Evolutionary conservation across 2,329 filamentous ascomycete species (phyloP).

Genomic region (Endothia cerciana): DNA sequence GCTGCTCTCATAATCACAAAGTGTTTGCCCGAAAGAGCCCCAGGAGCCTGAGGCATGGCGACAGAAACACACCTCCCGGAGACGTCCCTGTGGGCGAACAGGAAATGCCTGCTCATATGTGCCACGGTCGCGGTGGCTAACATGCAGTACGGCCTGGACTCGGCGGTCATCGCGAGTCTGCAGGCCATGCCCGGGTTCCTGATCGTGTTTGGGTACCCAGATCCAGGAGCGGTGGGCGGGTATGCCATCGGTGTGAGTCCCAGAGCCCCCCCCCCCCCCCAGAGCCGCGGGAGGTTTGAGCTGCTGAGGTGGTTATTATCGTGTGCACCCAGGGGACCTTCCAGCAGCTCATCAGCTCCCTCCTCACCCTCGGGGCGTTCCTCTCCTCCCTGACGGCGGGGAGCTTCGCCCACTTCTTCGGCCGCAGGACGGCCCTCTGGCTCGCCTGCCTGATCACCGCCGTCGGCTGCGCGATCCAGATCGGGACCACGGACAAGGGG

Average conservation of each 20-base stretch:
- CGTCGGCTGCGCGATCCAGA: slow-evolving; percentile 48
- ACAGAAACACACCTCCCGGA: slow-evolving; percentile 34
- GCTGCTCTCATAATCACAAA: no score
- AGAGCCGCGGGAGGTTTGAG: no score
- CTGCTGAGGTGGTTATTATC: no score
- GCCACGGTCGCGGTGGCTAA: slow-evolving; percentile 51
- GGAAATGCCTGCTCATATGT: slow-evolving; percentile 52
- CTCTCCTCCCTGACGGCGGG: slow-evolving; percentile 52
- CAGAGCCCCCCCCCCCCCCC: slow-evolving; percentile 15
- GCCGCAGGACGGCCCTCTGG: slow-evolving; percentile 51
- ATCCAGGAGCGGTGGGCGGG: slow-evolving; percentile 40
- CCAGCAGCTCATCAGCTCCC: slow-evolving; percentile 56
- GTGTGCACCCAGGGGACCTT: slow-evolving; percentile 51
- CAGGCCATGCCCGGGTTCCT: slow-evolving; percentile 57
- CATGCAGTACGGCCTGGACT: slow-evolving; percentile 58
- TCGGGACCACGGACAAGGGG: slow-evolving; percentile 44
- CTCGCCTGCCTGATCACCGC: slow-evolving; percentile 50
- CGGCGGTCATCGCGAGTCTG: slow-evolving; percentile 48
- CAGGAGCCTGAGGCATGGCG: not conserved
- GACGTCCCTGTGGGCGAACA: slow-evolving; percentile 44
- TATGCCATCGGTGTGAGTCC: slow-evolving; percentile 47
- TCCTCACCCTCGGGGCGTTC: slow-evolving; percentile 55
- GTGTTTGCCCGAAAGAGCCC: no score
- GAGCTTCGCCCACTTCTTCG: slow-evolving; percentile 50
- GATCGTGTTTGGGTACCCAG: slow-evolving; percentile 52